Conservation (phyloP, 768 basidiomycete species). For the Rhizopogon roseolus region DNA sequence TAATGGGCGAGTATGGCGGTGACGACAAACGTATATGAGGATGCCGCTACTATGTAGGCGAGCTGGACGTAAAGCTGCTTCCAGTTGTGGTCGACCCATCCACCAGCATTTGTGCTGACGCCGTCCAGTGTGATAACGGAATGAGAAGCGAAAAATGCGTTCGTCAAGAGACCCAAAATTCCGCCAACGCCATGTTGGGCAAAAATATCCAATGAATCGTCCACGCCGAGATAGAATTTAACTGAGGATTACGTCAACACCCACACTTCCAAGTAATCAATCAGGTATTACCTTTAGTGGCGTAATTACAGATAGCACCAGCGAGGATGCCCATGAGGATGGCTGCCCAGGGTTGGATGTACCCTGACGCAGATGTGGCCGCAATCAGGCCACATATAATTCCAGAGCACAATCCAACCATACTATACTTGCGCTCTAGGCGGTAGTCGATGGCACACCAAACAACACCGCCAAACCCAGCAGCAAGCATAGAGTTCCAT, state of each 20-base stretch:
- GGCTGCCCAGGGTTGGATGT: constrained; percentile 70
- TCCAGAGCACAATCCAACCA: constrained; percentile 91
- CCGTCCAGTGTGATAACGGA: constrained; percentile 66
- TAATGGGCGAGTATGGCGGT: constrained; percentile 58
- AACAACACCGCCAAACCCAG: constrained; percentile 77
- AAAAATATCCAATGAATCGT: constrained; percentile 90
- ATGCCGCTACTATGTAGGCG: constrained; percentile 53
- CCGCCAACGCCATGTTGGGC: constrained; percentile 91
- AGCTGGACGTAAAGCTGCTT: constrained; percentile 82
- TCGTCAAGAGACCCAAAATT: constrained; percentile 68
- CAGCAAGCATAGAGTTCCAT: constrained; percentile 86
- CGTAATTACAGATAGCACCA: constrained; percentile 75
- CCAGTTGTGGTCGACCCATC: constrained; percentile 75
- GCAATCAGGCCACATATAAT: constrained; percentile 86
- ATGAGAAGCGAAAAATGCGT: constrained; percentile 70
- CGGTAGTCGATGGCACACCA: constrained; percentile 83
- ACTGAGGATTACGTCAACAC: constrained; percentile 35
- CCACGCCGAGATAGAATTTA: constrained; percentile 67
- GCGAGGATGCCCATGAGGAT: constrained; percentile 71
- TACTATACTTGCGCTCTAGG: constrained; percentile 76
- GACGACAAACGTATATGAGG: constrained; percentile 54
- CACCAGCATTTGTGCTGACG: constrained; percentile 50
- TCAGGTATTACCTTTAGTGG: constrained; percentile 61
- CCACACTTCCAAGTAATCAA: background rate
- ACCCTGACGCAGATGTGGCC: constrained; percentile 86